Evolutionary conservation across 2,329 filamentous ascomycete genomes (phyloP).

Genomic region (Eutypa lata): DNA sequence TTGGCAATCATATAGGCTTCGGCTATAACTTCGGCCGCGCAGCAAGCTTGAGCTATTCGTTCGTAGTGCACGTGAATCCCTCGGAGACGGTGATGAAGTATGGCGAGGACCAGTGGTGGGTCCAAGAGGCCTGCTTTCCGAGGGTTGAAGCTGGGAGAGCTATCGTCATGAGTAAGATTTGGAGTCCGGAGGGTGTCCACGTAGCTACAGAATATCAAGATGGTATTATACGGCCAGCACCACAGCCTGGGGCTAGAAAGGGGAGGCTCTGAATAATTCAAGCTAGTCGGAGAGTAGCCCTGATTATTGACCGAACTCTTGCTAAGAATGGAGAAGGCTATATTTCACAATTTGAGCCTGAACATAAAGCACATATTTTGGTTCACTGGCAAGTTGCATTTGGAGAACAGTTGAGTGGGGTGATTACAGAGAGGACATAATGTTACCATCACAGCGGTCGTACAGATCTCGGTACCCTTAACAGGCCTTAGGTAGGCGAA

Average conservation of each 20-base stretch:
- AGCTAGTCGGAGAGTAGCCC: not conserved
- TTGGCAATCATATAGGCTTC: conserved; percentile 46
- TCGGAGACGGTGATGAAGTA: conserved; percentile 44
- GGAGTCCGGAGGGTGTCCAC: conserved; percentile 51
- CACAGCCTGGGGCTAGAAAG: conserved; percentile 14
- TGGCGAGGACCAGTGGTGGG: conserved; percentile 46
- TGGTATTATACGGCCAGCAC: conserved; percentile 37
- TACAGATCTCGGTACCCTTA: no score
- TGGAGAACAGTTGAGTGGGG: no score
- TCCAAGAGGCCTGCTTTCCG: conserved; percentile 50
- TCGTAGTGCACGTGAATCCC: conserved; percentile 50
- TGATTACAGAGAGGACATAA: no score
- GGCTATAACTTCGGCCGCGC: conserved; percentile 38
- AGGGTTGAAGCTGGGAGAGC: conserved; percentile 43
- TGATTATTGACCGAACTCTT: no score
- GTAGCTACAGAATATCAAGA: conserved; percentile 55
- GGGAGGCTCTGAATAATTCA: conserved; percentile 21
- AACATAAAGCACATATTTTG: no score
- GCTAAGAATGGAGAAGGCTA: no score
- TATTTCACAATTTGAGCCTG: no score
- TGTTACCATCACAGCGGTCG: not conserved
- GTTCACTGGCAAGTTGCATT: no score
- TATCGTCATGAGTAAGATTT: conserved; percentile 48
- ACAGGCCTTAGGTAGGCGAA: no score
- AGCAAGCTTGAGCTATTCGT: conserved; percentile 48